These are phyloP conservation scores for Globisporangium nagaii DNA, from an alignment of 352 stramenopile species.

Conservation along the genomic window DNA sequence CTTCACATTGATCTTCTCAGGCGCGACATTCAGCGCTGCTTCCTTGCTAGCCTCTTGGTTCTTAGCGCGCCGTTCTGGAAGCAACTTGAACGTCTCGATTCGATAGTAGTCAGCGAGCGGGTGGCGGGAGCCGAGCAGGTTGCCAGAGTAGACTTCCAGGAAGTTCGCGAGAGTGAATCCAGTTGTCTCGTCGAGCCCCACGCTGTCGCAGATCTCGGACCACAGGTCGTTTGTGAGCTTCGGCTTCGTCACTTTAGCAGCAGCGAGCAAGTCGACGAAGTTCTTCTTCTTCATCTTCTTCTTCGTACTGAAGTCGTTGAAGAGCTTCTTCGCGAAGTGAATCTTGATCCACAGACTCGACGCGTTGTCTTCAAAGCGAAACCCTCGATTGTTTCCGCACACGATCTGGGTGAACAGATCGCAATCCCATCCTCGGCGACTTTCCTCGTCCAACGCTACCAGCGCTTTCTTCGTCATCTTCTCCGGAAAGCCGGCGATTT, in stretches of 20 bases:
- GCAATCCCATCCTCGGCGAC: conserved; percentile 21
- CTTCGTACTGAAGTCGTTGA: conserved; percentile 30
- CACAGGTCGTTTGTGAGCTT: conserved; percentile 43
- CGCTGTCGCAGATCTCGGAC: conserved; percentile 30
- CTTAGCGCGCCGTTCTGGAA: conserved; percentile 29
- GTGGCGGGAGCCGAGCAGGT: conserved; percentile 32
- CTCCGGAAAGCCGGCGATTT: conserved; percentile 24
- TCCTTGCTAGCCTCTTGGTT: conserved; percentile 31
- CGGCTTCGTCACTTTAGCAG: conserved; percentile 26
- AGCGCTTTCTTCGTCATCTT: conserved; percentile 19
- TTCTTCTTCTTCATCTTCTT: conserved; percentile 38
- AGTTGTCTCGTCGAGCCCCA: conserved; percentile 24
- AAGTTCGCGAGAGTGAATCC: conserved; percentile 31
- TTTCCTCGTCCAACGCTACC: conserved; percentile 16
- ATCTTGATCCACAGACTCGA: conserved; percentile 42
- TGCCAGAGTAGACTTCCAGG: conserved; percentile 33
- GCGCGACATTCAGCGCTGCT: conserved; percentile 35
- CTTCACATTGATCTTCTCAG: conserved; percentile 47
- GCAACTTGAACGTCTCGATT: conserved; percentile 53
- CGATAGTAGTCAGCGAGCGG: conserved; percentile 44
- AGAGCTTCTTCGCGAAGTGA: conserved; percentile 47
- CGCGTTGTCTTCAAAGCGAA: conserved; percentile 32
- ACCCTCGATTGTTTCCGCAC: conserved; percentile 21
- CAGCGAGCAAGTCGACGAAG: conserved; percentile 29
- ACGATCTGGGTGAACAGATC: conserved; percentile 36